Percentiles rank a stretch among this genome's conserved stretches.
These are phyloP conservation scores for Yarrowia bubula DNA, from an alignment of 805 yeast species.

Conservation along the genomic window DNA sequence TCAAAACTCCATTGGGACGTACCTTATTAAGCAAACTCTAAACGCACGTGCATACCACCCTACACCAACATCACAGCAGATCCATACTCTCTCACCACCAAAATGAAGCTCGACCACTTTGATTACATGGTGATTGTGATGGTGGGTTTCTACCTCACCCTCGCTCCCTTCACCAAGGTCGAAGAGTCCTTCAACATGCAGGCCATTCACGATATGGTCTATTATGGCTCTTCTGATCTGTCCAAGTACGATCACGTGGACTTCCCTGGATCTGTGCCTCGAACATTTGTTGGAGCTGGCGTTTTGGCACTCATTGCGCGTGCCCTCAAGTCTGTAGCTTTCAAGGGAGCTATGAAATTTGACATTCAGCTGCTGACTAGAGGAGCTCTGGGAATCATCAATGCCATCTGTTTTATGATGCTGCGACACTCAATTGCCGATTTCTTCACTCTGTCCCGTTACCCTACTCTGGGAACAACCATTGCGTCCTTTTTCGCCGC, in stretches of 20 bases:
- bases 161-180: conserved; percentile 84
- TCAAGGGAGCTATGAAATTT: conserved; percentile 32
- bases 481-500: conserved; percentile 52
- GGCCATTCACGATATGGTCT: conserved; percentile 72
- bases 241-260: conserved; percentile 64
- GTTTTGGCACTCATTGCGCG: conserved; percentile 50
- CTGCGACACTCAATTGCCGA: conserved; percentile 46
- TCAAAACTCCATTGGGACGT: too few species aligned
- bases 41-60: neutral
- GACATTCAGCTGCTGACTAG: conserved; percentile 57
- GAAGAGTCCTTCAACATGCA: conserved; percentile 92
- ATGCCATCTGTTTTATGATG: conserved; percentile 52
- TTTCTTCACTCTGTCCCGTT: conserved; percentile 32
- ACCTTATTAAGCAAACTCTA: too few species aligned
- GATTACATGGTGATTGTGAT: conserved; percentile 47
- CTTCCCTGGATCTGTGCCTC: conserved; percentile 88
- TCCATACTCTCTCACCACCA: neutral
- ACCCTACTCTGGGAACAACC: conserved; percentile 28
- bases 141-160: conserved; percentile 49
- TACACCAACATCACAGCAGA: neutral
- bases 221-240: neutral
- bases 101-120: conserved; percentile 34
- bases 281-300: conserved; percentile 75
- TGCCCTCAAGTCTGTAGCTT: neutral
- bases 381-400: conserved; percentile 59